phyloP scores from a whole-genome alignment of 1,284 basidiomycete genomes.

The Microbotryomycetes sp. region DNA sequence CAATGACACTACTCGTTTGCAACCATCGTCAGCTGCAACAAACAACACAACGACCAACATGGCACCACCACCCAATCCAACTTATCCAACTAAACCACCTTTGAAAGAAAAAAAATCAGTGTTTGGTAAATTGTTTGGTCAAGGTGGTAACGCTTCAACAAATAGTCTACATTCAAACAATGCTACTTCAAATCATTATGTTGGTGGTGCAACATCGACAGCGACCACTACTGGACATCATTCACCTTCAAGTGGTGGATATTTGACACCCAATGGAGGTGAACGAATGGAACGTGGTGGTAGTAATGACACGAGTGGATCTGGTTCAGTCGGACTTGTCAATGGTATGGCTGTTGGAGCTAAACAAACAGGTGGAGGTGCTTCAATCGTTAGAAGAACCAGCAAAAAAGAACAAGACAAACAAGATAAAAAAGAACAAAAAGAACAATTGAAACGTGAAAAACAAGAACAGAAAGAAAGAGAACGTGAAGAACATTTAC shows the following conservation, averaged over 20 bases:
- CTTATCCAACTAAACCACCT: neutral
- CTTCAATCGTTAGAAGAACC: neutral
- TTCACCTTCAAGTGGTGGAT: neutral
- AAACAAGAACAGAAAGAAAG: conserved; percentile 12
- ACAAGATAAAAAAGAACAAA: neutral
- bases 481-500: conserved; percentile 2
- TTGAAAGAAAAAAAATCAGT: conserved; percentile 29
- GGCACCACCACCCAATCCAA: neutral
- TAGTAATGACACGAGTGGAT: neutral
- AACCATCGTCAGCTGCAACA: neutral
- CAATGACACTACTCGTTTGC: conserved; percentile 1
- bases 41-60: neutral
- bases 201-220: no score
- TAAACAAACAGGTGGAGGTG: conserved; percentile 1
- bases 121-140: conserved; percentile 36
- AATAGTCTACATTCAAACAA: neutral
- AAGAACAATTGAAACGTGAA: conserved; percentile 8
- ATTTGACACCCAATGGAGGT: neutral
- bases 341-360: neutral
- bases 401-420: neutral
- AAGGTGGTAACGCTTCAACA: conserved; percentile 13
- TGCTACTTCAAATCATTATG: neutral
- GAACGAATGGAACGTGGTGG: neutral
- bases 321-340: neutral
- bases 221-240: neutral